Conservation (phyloP, 176 grass and related monocot genomes). For the Urochloa ruziziensis region DNA sequence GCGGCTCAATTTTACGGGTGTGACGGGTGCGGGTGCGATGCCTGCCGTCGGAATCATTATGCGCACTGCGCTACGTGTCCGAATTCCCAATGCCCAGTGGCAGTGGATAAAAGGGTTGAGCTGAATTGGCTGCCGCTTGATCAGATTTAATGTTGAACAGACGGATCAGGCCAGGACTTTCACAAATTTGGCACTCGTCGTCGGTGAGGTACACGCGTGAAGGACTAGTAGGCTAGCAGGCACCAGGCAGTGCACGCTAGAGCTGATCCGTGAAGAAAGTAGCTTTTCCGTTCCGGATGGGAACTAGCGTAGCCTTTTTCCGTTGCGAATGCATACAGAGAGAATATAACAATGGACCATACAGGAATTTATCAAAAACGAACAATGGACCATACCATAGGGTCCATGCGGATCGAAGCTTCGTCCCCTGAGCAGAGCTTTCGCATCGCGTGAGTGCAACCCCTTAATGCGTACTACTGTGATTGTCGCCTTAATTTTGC, state of each 20-base stretch:
- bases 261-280: constrained; percentile 20
- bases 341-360: background rate
- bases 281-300: background rate
- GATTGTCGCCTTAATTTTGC: background rate
- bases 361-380: too few species aligned
- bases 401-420: background rate
- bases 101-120: background rate
- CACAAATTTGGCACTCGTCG: too few species aligned
- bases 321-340: background rate
- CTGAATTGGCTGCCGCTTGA: background rate
- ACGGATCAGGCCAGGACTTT: background rate
- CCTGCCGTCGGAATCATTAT: background rate
- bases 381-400: background rate
- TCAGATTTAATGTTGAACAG: background rate
- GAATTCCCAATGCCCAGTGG: background rate
- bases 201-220: too few species aligned
- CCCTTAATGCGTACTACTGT: background rate
- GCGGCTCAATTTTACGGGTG: background rate
- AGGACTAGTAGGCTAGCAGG: too few species aligned
- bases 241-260: background rate
- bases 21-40: too few species aligned
- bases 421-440: background rate
- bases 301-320: background rate
- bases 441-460: background rate
- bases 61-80: background rate